Conservation (phyloP, 2,329 filamentous ascomycete species). For the Fusarium hainanense region DNA sequence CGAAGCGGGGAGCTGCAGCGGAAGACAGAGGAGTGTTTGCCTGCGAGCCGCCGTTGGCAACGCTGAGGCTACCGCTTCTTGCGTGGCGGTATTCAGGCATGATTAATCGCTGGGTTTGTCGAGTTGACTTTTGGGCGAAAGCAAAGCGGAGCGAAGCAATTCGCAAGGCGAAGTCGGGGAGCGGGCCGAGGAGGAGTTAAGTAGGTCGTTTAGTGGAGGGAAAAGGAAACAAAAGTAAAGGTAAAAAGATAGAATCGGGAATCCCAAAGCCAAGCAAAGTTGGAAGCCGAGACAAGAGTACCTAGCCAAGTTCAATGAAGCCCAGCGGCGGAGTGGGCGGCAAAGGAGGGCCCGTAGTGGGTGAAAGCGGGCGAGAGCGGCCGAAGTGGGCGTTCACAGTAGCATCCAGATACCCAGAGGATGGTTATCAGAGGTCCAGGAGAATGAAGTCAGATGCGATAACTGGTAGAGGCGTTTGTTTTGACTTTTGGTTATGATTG, state of each 20-base stretch:
- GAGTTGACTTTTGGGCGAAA: slow-evolving; percentile 41
- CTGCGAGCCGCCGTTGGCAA: slow-evolving; percentile 53
- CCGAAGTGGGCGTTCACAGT: slow-evolving; percentile 39
- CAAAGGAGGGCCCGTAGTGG: slow-evolving; percentile 43
- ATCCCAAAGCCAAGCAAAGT: neutral
- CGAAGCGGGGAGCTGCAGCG: slow-evolving; percentile 59
- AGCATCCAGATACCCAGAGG: neutral
- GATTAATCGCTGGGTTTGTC: neutral
- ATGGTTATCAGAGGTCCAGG: neutral
- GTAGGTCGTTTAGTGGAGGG: slow-evolving; percentile 5
- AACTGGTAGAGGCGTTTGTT: neutral
- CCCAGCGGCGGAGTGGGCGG: slow-evolving; percentile 45
- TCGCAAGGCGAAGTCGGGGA: slow-evolving; percentile 31
- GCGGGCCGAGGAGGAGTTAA: slow-evolving; percentile 32
- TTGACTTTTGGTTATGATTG: neutral
- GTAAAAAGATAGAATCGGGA: slow-evolving; percentile 19
- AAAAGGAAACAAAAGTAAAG: slow-evolving; percentile 16
- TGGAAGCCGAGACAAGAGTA: slow-evolving; percentile 27
- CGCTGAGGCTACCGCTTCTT: slow-evolving; percentile 68
- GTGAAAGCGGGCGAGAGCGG: slow-evolving; percentile 41
- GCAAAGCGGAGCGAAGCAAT: slow-evolving; percentile 23
- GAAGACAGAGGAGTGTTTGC: slow-evolving; percentile 45
- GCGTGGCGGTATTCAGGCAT: slow-evolving; percentile 67
- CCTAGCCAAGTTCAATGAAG: slow-evolving; percentile 27
- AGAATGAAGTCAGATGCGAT: neutral